Evolutionary conservation across 192 early-diverging fungal species (phyloP), one percentile per base, ranked within the genome.

Genomic region (Ambispora gerdemannii): DNA sequence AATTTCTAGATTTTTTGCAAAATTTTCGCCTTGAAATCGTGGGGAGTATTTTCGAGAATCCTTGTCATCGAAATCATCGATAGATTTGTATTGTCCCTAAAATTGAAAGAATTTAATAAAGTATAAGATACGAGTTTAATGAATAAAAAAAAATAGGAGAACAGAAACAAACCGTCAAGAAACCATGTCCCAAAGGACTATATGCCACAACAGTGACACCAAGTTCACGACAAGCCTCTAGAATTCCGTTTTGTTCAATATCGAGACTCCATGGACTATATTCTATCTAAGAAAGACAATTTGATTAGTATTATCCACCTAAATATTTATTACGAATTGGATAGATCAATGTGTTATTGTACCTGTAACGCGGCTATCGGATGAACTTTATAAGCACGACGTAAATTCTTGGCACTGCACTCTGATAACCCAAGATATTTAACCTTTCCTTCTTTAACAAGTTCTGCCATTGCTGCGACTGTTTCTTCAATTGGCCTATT

Each of bases 131-230:
- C n/a, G n/a, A n/a, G n/a, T n/a, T n/a, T n/a, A n/a, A n/a, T n/a
- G n/a, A n/a, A n/a, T n/a, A n/a, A n/a, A n/a, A n/a, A n/a, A n/a
- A n/a, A n/a, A n/a, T n/a, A n/a, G n/a, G n/a, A n/a, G n/a, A n/a
- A n/a, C n/a, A n/a, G n/a, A n/a, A n/a, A n/a, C n/a, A n/a, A n/a
- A n/a, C n/a, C 1, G 86, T 88, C 56, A 92, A 67, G 47, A 90
- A 84, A 7, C 92, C 92, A 53, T 85, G 81, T 0, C 88, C 90
- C 4, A 92, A 68, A 0, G 89, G 89, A 3, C 88, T 87, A 59
- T 90, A 88, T 0, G 93, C 88, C n/a, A 95, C 78, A 8, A 90
- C 69, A 19, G 82, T 87, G 50, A 93, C 80, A 30, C 89, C 89
- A 3, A 92, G 81, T 67, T 90, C 88, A 56, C 87, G 84, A 73